Evolutionary conservation across 2,329 filamentous ascomycete genomes (phyloP), one percentile per base, ranked within the genome.

Genomic region (Lasiodiplodia sp.): DNA sequence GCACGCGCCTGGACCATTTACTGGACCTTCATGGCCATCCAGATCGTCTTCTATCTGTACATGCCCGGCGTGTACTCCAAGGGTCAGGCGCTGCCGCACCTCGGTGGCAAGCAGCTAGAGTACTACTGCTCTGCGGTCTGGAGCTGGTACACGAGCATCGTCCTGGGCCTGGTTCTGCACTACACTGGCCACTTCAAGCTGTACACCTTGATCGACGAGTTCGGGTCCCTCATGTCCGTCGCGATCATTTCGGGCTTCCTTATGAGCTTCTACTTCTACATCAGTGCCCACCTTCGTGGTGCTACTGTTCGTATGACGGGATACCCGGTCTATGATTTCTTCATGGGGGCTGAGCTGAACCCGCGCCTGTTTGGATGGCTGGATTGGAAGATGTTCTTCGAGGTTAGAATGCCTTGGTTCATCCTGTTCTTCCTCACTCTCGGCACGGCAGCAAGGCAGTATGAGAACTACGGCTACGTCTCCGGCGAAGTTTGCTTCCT

Each of bases 311-410:
- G 95, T 71, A 97, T 98, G 94, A 97, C 93, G 7, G 92, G 92
- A 49, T 87, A 89, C 74, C 87, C 86, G 56, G 83, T 96, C 75
- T 95, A 96, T 79, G 93, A 96, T 83, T 96, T 96, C 81, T 96
- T 96, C 85, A 94, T 96, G 88, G 93, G 93, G 66, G 91, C 92
- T 14, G 93, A 96, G 82, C 85, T 96, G 67, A 96, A 96, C 82
- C 93, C 93, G 4, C 87, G 93, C 72, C 88, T 97, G 85, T 95
- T 94, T 77, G 91, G 90, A 68, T 90, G 93, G 73, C 82, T 96
- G 63, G 93, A 96, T 81, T 93, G 96, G 83, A 96, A 96, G 83
- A 96, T 96, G 93, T 97, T 97, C 83, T 96, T 93, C 76, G 94
- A 97, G 79, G 93, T 97, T 70, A 91, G 94, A 73, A 87, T 97